Percentiles rank a stretch among this genome's conserved stretches.
These are phyloP conservation scores for Eucalyptus polyanthemos DNA, from an alignment of 345 rosid genomes.

Conservation along the genomic window DNA sequence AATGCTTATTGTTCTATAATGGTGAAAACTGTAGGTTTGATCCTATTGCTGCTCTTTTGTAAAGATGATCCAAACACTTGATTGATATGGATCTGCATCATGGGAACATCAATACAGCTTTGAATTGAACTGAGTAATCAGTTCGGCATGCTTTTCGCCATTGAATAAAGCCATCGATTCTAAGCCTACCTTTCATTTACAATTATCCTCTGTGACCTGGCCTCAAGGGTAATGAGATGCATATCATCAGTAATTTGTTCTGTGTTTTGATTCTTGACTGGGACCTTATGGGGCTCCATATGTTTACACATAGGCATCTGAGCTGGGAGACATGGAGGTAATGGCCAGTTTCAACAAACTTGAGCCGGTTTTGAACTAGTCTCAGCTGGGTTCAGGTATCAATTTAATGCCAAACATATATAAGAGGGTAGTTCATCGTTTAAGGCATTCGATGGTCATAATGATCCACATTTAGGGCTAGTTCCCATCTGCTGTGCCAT, in stretches of 20 bases:
- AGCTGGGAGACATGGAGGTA: not conserved
- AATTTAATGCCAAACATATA: not conserved
- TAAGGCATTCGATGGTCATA: not conserved
- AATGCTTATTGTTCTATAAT: not conserved
- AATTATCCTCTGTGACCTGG: not conserved
- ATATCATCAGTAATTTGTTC: not conserved
- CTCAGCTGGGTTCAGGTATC: not conserved
- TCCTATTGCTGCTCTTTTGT: not conserved
- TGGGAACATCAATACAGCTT: not conserved
- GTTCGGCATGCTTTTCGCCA: not conserved
- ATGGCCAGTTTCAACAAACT: not conserved
- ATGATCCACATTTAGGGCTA: not conserved
- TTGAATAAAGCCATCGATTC: not conserved
- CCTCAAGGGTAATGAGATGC: not conserved
- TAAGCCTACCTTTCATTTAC: not conserved
- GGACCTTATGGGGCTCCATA: not conserved
- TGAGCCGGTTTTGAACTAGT: not conserved
- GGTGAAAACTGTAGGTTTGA: not conserved
- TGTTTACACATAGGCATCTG: not conserved
- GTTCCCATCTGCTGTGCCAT: not conserved
- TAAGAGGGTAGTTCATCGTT: not conserved
- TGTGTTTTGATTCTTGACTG: not conserved
- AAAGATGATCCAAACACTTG: not conserved
- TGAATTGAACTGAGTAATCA: not conserved
- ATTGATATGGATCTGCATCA: not conserved